These are phyloP conservation scores for Solanum commersonii DNA, from an alignment of 257 asterid species.

Conservation along the genomic window DNA sequence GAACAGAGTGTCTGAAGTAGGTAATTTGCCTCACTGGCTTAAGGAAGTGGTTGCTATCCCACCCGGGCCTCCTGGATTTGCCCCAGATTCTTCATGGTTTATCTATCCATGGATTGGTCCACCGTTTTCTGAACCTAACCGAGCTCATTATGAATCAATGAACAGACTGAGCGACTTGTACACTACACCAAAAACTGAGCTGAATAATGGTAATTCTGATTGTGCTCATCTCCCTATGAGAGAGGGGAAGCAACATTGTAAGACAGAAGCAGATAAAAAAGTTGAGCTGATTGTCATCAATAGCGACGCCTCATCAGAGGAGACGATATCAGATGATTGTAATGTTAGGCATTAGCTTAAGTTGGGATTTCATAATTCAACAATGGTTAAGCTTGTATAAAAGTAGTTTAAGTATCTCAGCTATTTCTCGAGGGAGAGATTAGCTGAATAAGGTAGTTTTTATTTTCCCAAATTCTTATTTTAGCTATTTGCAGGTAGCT, in stretches of 20 bases:
- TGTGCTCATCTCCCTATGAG: not conserved
- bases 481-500: not conserved
- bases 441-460: not conserved
- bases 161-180: not conserved
- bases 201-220: not conserved
- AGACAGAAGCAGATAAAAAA: conserved; percentile 3
- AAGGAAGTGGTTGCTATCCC: conserved; percentile 36
- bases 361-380: not conserved
- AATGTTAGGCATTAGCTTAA: conserved; percentile 16
- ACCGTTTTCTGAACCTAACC: conserved; percentile 1
- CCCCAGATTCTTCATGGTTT: not conserved
- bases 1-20: not conserved
- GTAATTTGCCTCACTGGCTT: conserved; percentile 56
- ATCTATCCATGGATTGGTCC: conserved; percentile 7
- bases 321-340: conserved; percentile 60
- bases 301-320: conserved; percentile 73
- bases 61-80: conserved; percentile 12
- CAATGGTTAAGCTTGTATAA: not conserved
- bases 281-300: conserved; percentile 40
- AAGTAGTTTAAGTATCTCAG: not conserved
- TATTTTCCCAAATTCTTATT: not conserved
- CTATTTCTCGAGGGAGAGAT: not conserved
- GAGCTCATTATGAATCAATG: conserved; percentile 7
- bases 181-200: not conserved
- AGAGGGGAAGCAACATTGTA: conserved; percentile 1